Conservation (phyloP, 179 eudicot species). For the Beta corolliflora region DNA sequence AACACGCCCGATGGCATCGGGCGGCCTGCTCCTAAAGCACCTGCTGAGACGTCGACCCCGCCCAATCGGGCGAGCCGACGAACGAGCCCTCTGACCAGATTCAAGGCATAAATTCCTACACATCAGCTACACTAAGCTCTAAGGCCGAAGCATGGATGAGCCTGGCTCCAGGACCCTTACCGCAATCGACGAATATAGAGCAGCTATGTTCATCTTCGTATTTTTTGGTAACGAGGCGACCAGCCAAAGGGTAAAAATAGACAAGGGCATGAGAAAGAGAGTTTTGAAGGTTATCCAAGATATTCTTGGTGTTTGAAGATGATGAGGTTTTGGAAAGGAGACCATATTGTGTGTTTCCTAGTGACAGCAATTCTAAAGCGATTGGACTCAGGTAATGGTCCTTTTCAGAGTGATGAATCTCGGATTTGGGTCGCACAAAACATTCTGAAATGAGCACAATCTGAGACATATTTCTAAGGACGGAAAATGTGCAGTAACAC, state of each 20-base stretch:
- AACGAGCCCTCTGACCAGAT: too few relatives aligned
- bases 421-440: conserved; percentile 13
- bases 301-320: background rate
- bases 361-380: background rate
- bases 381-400: conserved; percentile 7
- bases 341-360: conserved; percentile 6
- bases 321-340: background rate
- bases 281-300: background rate
- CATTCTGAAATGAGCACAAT: conserved; percentile 2
- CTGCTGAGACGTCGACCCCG: too few relatives aligned
- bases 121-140: background rate
- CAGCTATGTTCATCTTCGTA: background rate
- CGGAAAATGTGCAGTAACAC: too few relatives aligned
- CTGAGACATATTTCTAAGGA: too few relatives aligned
- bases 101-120: too few relatives aligned
- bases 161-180: conserved; percentile 16
- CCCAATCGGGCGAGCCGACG: too few relatives aligned
- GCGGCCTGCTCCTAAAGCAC: too few relatives aligned
- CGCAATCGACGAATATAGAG: conserved; percentile 16
- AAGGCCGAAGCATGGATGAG: conserved; percentile 20
- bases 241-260: conserved; percentile 23
- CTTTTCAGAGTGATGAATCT: conserved; percentile 1
- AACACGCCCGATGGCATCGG: too few relatives aligned
- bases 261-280: conserved; percentile 22
- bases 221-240: conserved; percentile 1